These are phyloP conservation scores for Paxillus rubicundulus DNA, from an alignment of 768 basidiomycete species.

Conservation along the genomic window DNA sequence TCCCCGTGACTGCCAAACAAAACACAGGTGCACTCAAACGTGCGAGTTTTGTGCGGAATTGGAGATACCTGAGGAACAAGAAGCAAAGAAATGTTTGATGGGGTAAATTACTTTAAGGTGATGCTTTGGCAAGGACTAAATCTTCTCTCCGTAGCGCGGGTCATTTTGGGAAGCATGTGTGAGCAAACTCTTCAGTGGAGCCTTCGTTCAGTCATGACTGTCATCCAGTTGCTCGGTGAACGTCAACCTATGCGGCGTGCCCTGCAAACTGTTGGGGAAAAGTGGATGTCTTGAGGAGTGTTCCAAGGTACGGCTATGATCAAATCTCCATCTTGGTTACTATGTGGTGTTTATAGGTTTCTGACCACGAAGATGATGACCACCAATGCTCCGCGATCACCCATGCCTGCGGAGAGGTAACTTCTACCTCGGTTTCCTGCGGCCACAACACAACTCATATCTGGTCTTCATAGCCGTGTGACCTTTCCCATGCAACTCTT, in stretches of 20 bases:
- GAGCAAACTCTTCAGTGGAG: no score
- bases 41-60: conserved; percentile 39
- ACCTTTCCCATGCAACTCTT: conserved; percentile 29
- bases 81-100: conserved; percentile 37
- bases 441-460: neutral
- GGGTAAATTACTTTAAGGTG: conserved; percentile 30
- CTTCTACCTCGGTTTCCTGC: no score
- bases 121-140: no score
- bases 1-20: conserved; percentile 46
- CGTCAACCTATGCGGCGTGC: neutral
- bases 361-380: conserved; percentile 41
- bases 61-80: neutral
- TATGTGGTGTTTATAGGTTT: conserved; percentile 35
- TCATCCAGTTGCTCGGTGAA: neutral
- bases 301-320: no score
- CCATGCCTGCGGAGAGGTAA: conserved; percentile 51
- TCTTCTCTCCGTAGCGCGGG: neutral
- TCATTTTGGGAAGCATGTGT: neutral
- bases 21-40: conserved; percentile 39
- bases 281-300: conserved; percentile 27
- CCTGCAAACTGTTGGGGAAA: neutral
- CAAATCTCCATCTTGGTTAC: no score
- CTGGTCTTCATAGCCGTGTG: conserved; percentile 38
- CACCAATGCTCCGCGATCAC: conserved; percentile 47
- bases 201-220: no score